Base-by-base conservation (phyloP, 2,329 filamentous ascomycete species). In the Rhexocercosporidium sp. region DNA sequence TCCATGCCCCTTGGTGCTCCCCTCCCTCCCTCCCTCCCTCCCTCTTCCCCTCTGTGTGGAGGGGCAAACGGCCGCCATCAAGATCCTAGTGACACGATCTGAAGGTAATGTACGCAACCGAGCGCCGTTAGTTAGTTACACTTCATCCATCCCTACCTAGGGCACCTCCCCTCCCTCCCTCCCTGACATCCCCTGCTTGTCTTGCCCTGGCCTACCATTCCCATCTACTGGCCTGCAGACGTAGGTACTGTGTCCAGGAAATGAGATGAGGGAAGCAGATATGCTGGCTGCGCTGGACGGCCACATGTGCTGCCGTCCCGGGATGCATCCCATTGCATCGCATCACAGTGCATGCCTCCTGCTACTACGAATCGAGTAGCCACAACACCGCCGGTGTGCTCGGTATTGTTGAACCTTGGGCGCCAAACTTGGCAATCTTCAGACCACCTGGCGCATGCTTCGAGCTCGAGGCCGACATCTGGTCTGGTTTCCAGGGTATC, bases 341-440 rank as follows among this genome's bases (percentile, higher is more conserved):
- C 49, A 25, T 41, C 25, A 25, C 56, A 60, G 27, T 29, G 29
- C 46, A 27, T 61, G 46, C 56, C 20, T 56, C 59, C 25, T 27
- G 12, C n/a, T 25, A 59, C 22, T 37, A 22, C 25, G 25, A 31
- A 31, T 27, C 25, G 18, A 63, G 60, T 41, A 41, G 39, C 59
- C 27, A 46, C 34, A 65, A 27, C 29, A 34, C 25, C 64, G 34
- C 34, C 57, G 34, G 31, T 57, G 54, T 20, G 54, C 59, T 62
- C 59, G 59, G 62, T 57, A 22, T 53, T 66, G 66, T 63, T 47
- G 34, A 62, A 60, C 65, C 25, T 63, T 59, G 60, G 54, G 65
- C 59, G 53, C 31, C 65, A 66, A 59, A 44, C 60, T 66, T 29
- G 31, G 29, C n/a, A 39, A 37, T 44, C 29, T 56, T 27, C 46